phyloP scores from a whole-genome alignment of 1,139 yeast species.

The Nakaseomyces nivariensis region DNA sequence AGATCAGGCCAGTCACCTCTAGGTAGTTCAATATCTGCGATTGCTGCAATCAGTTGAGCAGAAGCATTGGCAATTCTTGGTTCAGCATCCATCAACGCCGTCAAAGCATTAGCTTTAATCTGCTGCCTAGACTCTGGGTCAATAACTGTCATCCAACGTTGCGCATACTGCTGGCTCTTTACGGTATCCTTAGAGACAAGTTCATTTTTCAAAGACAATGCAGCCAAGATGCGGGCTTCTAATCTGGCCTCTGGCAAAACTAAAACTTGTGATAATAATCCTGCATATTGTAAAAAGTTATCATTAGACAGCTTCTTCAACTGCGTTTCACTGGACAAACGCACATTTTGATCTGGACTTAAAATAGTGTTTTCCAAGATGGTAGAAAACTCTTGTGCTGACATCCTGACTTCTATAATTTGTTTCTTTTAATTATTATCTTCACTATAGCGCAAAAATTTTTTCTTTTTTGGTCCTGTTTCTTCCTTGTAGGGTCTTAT shows the following conservation, averaged over 20 bases:
- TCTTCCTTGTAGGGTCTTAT: too few relatives aligned
- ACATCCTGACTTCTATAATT: conserved; percentile 9
- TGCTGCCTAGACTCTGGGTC: conserved; percentile 45
- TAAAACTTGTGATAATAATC: conserved; percentile 61
- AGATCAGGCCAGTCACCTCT: conserved; percentile 80
- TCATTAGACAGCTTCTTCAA: conserved; percentile 62
- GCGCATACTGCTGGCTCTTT: conserved; percentile 44
- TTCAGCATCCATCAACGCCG: conserved; percentile 54
- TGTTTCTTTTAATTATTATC: background rate
- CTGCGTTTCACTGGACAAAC: conserved; percentile 76
- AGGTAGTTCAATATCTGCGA: conserved; percentile 91
- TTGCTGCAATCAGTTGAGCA: conserved; percentile 92
- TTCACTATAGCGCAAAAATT: background rate
- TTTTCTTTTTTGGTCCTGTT: background rate
- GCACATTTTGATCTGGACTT: conserved; percentile 51
- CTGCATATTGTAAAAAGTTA: conserved; percentile 66
- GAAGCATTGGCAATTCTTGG: conserved; percentile 79
- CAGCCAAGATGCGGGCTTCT: conserved; percentile 90
- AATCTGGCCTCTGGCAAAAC: conserved; percentile 55
- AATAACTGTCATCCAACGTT: conserved; percentile 36
- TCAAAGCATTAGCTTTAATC: conserved; percentile 60
- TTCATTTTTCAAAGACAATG: conserved; percentile 78
- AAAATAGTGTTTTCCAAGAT: conserved; percentile 72
- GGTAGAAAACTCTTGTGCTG: conserved; percentile 50
- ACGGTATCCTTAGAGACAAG: conserved; percentile 63